Conservation (phyloP, 2,329 filamentous ascomycete genomes). For the Dendrostoma leiphaemia region DNA sequence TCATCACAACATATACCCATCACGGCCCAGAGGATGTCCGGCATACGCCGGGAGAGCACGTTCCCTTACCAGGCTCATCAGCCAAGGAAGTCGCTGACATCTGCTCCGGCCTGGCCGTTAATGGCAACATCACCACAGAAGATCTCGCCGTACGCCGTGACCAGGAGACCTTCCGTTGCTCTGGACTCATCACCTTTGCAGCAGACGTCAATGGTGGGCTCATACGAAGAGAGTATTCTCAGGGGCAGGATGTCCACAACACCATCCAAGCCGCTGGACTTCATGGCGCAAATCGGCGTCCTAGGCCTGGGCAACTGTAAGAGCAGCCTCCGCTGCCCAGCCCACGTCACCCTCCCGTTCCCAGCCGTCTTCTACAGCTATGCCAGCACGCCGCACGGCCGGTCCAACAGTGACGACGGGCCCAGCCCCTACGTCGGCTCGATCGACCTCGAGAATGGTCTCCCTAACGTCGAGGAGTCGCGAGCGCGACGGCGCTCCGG, state of each 20-base stretch:
- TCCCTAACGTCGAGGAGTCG: conserved; percentile 52
- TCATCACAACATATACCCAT: conserved; percentile 14
- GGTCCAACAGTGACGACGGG: conserved; percentile 71
- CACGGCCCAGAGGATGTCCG: conserved; percentile 30
- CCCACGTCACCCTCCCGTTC: conserved; percentile 88
- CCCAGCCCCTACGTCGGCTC: conserved; percentile 95
- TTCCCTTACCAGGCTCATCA: conserved; percentile 76
- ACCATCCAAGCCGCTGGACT: conserved; percentile 88
- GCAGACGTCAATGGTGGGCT: conserved; percentile 94
- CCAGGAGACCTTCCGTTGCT: conserved; percentile 65
- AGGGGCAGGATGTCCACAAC: conserved; percentile 95
- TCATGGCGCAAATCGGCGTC: conserved; percentile 92
- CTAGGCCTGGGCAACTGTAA: conserved; percentile 88
- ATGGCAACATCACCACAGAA: conserved; percentile 47
- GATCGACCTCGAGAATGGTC: conserved; percentile 82
- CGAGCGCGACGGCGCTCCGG: conserved; percentile 45
- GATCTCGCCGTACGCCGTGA: conserved; percentile 35
- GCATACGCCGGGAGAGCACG: conserved; percentile 56
- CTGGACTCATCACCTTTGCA: conserved; percentile 70
- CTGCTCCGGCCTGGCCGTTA: conserved; percentile 46
- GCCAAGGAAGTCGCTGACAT: conserved; percentile 71
- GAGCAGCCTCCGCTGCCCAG: conserved; percentile 76
- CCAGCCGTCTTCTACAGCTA: conserved; percentile 97
- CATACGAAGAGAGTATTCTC: conserved; percentile 95
- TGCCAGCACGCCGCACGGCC: conserved; percentile 62